phyloP scores from a whole-genome alignment of 1,139 yeast genomes.

The Pichia sp. region DNA sequence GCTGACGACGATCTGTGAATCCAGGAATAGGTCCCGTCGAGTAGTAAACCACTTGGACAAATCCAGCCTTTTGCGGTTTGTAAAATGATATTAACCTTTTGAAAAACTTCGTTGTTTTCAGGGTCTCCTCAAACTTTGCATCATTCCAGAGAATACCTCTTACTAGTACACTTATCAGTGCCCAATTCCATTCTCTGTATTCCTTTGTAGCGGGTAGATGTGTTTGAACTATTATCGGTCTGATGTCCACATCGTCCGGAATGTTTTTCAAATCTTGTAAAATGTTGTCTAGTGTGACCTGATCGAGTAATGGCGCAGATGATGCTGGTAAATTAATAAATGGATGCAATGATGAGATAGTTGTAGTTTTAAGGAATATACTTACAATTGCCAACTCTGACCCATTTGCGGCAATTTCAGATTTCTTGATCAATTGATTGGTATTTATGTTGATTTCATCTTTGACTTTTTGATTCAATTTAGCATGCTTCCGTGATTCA shows the following conservation, averaged over 20 bases:
- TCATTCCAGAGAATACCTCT: slow-evolving; percentile 78
- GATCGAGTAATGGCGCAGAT: slow-evolving; percentile 4
- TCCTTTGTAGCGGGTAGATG: slow-evolving; percentile 75
- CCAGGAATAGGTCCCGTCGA: slow-evolving; percentile 6
- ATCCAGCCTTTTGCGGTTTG: slow-evolving; percentile 72
- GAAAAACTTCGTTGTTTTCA: slow-evolving; percentile 77
- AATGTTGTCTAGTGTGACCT: not conserved
- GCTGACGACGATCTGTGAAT: slow-evolving; percentile 3
- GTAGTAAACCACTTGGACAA: slow-evolving; percentile 52
- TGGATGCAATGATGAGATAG: slow-evolving; percentile 7
- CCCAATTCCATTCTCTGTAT: slow-evolving; percentile 88
- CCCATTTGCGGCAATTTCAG: not conserved
- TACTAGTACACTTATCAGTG: slow-evolving; percentile 57
- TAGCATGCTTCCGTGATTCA: slow-evolving; percentile 26
- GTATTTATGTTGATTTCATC: not conserved
- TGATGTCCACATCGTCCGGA: slow-evolving; percentile 53
- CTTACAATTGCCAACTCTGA: not conserved
- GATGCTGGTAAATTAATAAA: slow-evolving; percentile 1
- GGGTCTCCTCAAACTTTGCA: slow-evolving; percentile 68
- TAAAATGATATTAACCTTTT: slow-evolving; percentile 82
- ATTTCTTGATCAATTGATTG: not conserved
- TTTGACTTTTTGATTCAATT: slow-evolving; percentile 7
- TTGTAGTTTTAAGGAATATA: slow-evolving; percentile 9
- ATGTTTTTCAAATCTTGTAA: slow-evolving; percentile 5
- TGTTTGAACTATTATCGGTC: slow-evolving; percentile 61